Percentiles rank a stretch among this genome's conserved stretches.
Evolutionary conservation across 495 filamentous ascomycete species (phyloP).

Genomic region (Neurospora hispaniola): DNA sequence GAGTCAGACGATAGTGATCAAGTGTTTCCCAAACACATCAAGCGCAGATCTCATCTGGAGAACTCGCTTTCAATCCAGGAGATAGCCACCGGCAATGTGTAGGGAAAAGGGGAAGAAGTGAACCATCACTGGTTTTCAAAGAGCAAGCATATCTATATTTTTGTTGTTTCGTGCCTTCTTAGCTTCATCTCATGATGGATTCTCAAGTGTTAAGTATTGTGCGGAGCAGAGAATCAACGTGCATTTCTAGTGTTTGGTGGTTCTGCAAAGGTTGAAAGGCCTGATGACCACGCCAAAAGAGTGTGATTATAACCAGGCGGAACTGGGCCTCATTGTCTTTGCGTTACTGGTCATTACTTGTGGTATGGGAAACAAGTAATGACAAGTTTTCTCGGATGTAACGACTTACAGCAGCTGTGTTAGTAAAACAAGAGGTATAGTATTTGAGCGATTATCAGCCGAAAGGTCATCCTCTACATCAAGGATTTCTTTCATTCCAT

Average conservation of each 20-base stretch:
- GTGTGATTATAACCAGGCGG: not conserved
- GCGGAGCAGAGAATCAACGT: not conserved
- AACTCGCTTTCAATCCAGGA: not conserved
- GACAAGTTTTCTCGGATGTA: not conserved
- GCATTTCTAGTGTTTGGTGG: not conserved
- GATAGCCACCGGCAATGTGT: not conserved
- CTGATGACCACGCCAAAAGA: not conserved
- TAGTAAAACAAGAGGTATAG: not conserved
- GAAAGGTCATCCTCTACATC: not conserved
- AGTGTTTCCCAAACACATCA: not conserved
- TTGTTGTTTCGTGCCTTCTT: not conserved
- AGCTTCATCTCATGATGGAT: not conserved
- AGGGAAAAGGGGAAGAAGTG: not conserved
- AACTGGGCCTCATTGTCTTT: not conserved
- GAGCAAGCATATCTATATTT: not conserved
- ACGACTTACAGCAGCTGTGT: not conserved
- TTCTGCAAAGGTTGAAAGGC: not conserved
- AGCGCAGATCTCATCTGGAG: not conserved
- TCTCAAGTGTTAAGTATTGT: not conserved
- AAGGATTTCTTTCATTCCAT: not conserved
- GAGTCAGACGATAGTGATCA: not conserved
- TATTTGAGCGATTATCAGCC: not conserved
- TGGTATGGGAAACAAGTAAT: not conserved
- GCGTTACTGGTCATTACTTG: not conserved
- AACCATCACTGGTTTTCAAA: not conserved